Percentiles rank a stretch among this genome's conserved stretches.
Conservation (phyloP, 2,329 filamentous ascomycete genomes). For the Rhynchosporium graminicola region DNA sequence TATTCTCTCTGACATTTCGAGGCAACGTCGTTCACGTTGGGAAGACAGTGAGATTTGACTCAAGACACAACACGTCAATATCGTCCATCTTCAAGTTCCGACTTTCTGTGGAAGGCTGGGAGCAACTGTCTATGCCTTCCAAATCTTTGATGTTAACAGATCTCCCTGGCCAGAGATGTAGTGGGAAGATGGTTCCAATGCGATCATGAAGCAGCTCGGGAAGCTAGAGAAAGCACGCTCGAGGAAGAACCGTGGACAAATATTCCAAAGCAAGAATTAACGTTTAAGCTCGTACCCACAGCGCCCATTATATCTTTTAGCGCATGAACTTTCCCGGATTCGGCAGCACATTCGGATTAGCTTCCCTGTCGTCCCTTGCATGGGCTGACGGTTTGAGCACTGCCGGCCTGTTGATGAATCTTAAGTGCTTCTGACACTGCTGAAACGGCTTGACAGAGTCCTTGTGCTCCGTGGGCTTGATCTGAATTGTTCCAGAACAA, state of each 20-base stretch:
- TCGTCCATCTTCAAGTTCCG: too few relatives aligned
- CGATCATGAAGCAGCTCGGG: conserved; percentile 2
- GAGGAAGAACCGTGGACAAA: too few relatives aligned
- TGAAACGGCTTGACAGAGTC: too few relatives aligned
- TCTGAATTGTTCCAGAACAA: too few relatives aligned
- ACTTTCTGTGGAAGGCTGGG: background rate
- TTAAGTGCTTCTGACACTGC: background rate
- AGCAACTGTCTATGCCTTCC: background rate
- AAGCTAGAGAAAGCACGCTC: background rate
- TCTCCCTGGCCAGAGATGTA: conserved; percentile 13
- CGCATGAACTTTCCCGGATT: conserved; percentile 15
- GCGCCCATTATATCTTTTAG: conserved; percentile 21
- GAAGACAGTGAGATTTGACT: background rate
- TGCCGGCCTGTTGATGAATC: background rate
- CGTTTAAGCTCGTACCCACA: conserved; percentile 25
- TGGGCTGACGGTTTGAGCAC: background rate
- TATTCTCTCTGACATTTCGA: background rate
- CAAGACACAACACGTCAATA: too few relatives aligned
- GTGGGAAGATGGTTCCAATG: conserved; percentile 14
- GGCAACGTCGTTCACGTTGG: background rate
- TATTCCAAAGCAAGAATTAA: conserved; percentile 16
- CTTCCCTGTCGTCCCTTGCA: background rate
- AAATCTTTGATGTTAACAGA: background rate
- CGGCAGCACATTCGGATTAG: conserved; percentile 6
- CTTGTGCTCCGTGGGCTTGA: too few relatives aligned